Base-by-base conservation (phyloP, 805 yeast genomes). In the Yamadazyma laniorum region DNA sequence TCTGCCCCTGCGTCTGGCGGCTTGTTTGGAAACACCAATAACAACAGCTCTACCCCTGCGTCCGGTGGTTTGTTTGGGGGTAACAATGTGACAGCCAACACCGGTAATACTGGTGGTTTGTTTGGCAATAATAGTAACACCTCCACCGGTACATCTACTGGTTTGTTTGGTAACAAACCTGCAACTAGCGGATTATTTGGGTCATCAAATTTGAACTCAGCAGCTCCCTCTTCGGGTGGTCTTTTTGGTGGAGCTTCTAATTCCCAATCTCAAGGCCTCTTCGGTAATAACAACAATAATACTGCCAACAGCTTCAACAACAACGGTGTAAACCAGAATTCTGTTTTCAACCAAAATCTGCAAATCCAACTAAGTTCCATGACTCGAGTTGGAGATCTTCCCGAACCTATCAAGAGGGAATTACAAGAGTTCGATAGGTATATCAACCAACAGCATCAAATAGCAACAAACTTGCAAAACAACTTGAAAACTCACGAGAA, bases 341-440 rank as follows among this genome's bases (percentile, higher is more conserved):
- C 37, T 7, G 30, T 38, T 3, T 32, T 32, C 32, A 42, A 34
- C 63, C 63, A 34, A 70, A 63, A 29, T 71, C 68, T 18, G 60
- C 61, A 39, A 25, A 15, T 39, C 12, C 75, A 66, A 34, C 65
- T 85, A 31, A 82, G 84, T 8, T 79, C 89, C 11, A 77, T 85
- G 80, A 82, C 91, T 0, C 73, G 84, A 34, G 84, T 85, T 7
- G 78, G 79, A 6, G 91, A 84, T 43, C 63, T 85, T 27, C 90
- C 93, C 2, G 82, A 77, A n/a, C 73, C 64, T n/a, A 61, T 80
- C 39, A 85, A 82, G 50, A 74, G 65, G 43, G 87, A 85, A 53
- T 64, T 85, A 25, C 85, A 81, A 56, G 79, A 80, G 45, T 63
- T 85, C 40, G 88, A 85, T 58, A 72, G 76, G 40, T 84, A 81